Conservation (phyloP, 2,329 filamentous ascomycete genomes). For the Lasiodiplodia sp. region DNA sequence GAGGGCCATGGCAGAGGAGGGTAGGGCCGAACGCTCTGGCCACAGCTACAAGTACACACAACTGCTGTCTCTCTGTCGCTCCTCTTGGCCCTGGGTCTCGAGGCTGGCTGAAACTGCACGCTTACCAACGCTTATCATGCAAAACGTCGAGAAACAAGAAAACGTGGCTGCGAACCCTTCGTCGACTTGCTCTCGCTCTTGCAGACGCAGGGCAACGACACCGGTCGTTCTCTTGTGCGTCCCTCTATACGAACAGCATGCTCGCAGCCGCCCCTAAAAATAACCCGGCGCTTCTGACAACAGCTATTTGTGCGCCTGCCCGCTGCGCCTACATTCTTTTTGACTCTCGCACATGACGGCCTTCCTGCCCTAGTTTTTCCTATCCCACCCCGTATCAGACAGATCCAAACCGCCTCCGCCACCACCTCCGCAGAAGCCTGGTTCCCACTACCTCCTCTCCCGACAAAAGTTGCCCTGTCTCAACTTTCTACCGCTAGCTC, state of each 20-base stretch:
- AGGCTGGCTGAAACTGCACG: constrained; percentile 12
- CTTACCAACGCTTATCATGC: not conserved
- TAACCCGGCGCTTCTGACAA: not conserved
- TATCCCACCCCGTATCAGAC: not conserved
- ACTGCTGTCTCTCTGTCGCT: not conserved
- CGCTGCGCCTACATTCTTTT: not conserved
- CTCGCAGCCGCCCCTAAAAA: constrained; percentile 4
- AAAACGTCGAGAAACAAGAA: not conserved
- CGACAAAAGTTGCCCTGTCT: not conserved
- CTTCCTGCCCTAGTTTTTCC: not conserved
- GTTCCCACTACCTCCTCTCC: too few relatives aligned
- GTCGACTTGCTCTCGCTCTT: not conserved
- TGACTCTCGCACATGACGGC: not conserved
- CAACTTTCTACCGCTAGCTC: not conserved
- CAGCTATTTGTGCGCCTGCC: not conserved
- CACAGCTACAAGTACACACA: not conserved
- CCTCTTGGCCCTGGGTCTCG: not conserved
- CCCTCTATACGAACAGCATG: not conserved
- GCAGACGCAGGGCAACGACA: not conserved
- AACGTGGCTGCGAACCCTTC: not conserved
- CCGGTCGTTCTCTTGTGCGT: not conserved
- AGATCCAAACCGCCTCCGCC: not conserved
- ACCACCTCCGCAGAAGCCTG: not conserved
- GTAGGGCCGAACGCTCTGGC: not conserved
- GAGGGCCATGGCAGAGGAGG: not conserved